Conservation (phyloP, 768 basidiomycete genomes). For the Phaffia australis region DNA sequence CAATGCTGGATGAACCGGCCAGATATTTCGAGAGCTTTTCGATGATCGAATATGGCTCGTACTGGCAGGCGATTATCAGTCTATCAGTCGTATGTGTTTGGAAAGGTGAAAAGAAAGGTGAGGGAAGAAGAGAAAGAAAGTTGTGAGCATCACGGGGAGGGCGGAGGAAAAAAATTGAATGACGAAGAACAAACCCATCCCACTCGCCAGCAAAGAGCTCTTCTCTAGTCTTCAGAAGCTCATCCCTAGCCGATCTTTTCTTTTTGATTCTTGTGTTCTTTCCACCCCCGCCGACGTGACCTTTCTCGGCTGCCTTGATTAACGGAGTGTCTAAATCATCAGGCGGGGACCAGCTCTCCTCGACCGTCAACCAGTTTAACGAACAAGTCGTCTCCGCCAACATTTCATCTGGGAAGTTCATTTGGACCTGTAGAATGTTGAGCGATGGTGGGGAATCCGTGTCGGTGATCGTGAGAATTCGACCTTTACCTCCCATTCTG, state of each 20-base stretch:
- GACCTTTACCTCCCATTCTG: conserved; percentile 74
- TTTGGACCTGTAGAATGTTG: conserved; percentile 56
- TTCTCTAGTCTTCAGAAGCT: conserved; percentile 53
- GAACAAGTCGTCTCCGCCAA: conserved; percentile 43
- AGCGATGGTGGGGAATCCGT: conserved; percentile 88
- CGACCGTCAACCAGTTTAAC: conserved; percentile 83
- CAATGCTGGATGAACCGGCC: conserved; percentile 72
- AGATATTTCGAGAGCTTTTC: conserved; percentile 64
- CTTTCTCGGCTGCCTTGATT: neutral
- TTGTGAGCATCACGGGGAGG: neutral
- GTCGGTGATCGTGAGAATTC: conserved; percentile 72
- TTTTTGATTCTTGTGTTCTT: conserved; percentile 18
- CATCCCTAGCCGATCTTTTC: conserved; percentile 11
- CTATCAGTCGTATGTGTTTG: conserved; percentile 39
- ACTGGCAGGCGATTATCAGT: conserved; percentile 67
- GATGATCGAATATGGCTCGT: conserved; percentile 72
- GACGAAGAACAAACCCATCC: conserved; percentile 54
- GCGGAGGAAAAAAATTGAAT: neutral
- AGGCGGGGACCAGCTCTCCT: conserved; percentile 57
- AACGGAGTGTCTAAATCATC: conserved; percentile 32
- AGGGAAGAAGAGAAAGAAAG: neutral
- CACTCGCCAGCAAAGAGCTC: conserved; percentile 80
- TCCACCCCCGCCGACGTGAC: neutral
- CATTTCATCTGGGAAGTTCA: conserved; percentile 66
- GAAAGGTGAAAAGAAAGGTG: too few species aligned